A percentile compares a stretch with the other conserved stretches of the same genome.
phyloP scores from a whole-genome alignment of 352 stramenopile genomes.

The Plasmopara halstedii region DNA sequence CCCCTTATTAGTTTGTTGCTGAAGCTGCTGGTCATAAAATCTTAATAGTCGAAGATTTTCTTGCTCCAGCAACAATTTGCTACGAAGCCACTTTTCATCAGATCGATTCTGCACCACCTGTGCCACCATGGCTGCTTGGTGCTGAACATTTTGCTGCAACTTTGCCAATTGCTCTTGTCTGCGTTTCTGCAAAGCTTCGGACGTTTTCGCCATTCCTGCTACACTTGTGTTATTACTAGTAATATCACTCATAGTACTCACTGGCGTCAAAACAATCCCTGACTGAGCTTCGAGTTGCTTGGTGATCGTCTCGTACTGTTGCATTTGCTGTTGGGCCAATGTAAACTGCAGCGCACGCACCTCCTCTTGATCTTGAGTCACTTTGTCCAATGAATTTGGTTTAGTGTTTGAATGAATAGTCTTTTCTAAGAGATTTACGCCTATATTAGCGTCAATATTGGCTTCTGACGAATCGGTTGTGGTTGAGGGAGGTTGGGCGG shows the following conservation, averaged over 20 bases:
- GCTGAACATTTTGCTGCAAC: conserved; percentile 44
- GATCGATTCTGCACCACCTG: conserved; percentile 24
- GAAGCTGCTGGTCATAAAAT: conserved; percentile 27
- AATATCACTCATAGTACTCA: not conserved
- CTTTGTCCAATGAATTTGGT: conserved; percentile 10
- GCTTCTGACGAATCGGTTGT: conserved; percentile 22
- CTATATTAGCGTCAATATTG: conserved; percentile 20
- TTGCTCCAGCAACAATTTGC: conserved; percentile 40
- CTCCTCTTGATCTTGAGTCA: conserved; percentile 15
- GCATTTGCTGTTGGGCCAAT: conserved; percentile 34
- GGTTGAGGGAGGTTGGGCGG: conserved; percentile 2
- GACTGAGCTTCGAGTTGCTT: conserved; percentile 16
- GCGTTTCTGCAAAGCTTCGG: conserved; percentile 38
- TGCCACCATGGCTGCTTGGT: conserved; percentile 25
- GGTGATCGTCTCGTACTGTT: conserved; percentile 23
- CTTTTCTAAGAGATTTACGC: conserved; percentile 6
- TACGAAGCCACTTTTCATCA: conserved; percentile 31
- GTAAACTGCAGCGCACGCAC: conserved; percentile 28
- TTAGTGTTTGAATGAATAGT: conserved; percentile 9
- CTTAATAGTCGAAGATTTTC: conserved; percentile 31
- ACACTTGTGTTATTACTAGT: not conserved
- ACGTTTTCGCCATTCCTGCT: conserved; percentile 16
- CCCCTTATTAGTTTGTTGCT: conserved; percentile 12
- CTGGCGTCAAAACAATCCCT: conserved; percentile 9
- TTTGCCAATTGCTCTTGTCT: conserved; percentile 40